A percentile compares a stretch with the other conserved stretches of the same genome.
phyloP scores from a whole-genome alignment of 2,329 filamentous ascomycete species.

The Penicillium sp. region DNA sequence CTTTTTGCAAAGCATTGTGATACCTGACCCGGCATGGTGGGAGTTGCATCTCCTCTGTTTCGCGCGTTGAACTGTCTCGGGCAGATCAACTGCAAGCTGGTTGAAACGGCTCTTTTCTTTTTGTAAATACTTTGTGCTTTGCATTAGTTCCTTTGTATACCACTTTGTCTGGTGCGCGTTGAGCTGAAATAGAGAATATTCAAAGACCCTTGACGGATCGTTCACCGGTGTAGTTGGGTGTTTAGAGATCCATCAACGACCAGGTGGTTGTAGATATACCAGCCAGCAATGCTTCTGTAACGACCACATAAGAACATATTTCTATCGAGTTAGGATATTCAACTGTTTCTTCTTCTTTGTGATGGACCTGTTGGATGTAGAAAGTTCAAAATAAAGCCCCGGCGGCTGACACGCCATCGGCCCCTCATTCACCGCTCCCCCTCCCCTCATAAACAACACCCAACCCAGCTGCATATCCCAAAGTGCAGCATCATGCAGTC shows the following conservation, averaged over 20 bases:
- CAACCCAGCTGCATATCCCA: neutral
- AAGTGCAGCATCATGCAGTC: conserved; percentile 43
- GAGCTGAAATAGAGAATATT: conserved; percentile 3
- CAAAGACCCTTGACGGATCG: neutral
- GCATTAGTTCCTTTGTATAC: conserved; percentile 18
- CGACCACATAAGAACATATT: neutral
- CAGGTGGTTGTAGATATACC: neutral
- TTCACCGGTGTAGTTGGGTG: neutral
- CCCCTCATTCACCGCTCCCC: conserved; percentile 29
- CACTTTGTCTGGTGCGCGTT: conserved; percentile 12
- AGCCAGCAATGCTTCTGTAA: neutral
- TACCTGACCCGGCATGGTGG: conserved; percentile 25
- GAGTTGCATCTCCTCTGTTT: conserved; percentile 1
- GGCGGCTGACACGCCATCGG: conserved; percentile 14
- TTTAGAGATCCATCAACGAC: neutral
- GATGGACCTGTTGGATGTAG: neutral
- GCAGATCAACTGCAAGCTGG: conserved; percentile 10
- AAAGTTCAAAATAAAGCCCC: neutral
- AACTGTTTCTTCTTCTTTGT: neutral
- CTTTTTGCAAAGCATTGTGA: conserved; percentile 23
- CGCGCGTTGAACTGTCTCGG: conserved; percentile 5
- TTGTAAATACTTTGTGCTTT: conserved; percentile 20
- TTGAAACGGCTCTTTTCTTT: conserved; percentile 7
- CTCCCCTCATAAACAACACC: conserved; percentile 19
- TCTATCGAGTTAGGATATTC: no score